Evolutionary conservation across 192 early-diverging fungal species (phyloP).

Genomic region (Podila minutissima): DNA sequence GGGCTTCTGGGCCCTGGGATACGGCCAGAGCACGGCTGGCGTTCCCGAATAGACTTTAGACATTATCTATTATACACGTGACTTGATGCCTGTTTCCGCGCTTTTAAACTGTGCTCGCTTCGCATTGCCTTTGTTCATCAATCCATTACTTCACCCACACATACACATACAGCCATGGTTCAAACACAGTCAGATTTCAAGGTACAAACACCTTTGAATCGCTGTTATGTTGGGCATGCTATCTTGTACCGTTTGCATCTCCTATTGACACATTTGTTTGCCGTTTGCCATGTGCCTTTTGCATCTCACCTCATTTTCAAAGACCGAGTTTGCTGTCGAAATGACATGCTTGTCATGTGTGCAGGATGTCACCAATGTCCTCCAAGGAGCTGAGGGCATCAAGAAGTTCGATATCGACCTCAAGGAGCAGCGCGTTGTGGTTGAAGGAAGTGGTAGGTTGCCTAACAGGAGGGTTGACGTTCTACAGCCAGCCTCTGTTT

Average conservation of each 20-base stretch:
- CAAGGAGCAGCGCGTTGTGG: slow-evolving; percentile 74
- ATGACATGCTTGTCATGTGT: slow-evolving; percentile 88
- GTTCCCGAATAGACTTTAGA: not conserved
- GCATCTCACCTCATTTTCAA: not conserved
- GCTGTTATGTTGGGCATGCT: not conserved
- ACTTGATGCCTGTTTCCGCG: too few relatives aligned
- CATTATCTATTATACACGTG: too few relatives aligned
- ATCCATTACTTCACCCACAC: slow-evolving; percentile 2
- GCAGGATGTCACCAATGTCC: slow-evolving; percentile 68
- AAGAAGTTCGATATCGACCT: slow-evolving; percentile 74
- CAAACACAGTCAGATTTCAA: slow-evolving; percentile 32
- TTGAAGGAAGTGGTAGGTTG: slow-evolving; percentile 71
- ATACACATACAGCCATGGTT: slow-evolving; percentile 21
- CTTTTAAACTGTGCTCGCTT: too few relatives aligned
- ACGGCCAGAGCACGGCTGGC: slow-evolving; percentile 9
- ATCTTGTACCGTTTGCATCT: not conserved
- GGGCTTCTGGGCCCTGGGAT: slow-evolving; percentile 43
- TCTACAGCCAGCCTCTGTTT: not conserved
- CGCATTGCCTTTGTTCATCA: too few relatives aligned
- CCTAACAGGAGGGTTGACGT: not conserved
- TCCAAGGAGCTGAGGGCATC: slow-evolving; percentile 61
- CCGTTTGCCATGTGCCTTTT: not conserved
- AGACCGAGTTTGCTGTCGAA: slow-evolving; percentile 88
- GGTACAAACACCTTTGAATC: slow-evolving; percentile 5
- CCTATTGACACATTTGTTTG: not conserved